phyloP scores from a whole-genome alignment of 2,329 filamentous ascomycete genomes.

The Alternaria brassicae region DNA sequence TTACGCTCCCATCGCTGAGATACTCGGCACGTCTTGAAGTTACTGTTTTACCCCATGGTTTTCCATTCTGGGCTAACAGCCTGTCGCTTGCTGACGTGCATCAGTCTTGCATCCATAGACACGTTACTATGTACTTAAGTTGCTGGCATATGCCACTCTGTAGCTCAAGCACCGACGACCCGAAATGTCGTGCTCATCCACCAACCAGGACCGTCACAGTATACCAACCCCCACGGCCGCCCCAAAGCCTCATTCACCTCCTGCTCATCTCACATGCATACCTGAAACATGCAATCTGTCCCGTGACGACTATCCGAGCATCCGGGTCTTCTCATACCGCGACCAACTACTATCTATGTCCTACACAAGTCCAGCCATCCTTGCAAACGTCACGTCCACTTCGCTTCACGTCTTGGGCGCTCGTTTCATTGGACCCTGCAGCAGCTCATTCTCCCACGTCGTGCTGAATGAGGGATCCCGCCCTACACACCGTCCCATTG shows the following conservation, averaged over 20 bases:
- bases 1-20: conserved; percentile 1
- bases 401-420: conserved; percentile 9
- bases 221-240: conserved; percentile 17
- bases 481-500: conserved; percentile 15
- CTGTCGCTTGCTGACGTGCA: conserved; percentile 26
- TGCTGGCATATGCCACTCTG: no score
- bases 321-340: conserved; percentile 20
- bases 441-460: conserved; percentile 26
- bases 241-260: neutral
- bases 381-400: neutral
- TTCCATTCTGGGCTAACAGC: conserved; percentile 15
- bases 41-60: conserved; percentile 3
- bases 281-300: conserved; percentile 17
- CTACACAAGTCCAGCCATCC: conserved; percentile 15
- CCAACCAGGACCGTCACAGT: neutral
- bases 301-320: conserved; percentile 28
- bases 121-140: no score
- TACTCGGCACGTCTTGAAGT: conserved; percentile 1
- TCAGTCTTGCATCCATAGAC: conserved; percentile 3
- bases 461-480: conserved; percentile 17
- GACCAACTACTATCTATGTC: neutral
- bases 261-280: conserved; percentile 6
- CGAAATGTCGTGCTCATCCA: conserved; percentile 11
- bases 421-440: conserved; percentile 40
- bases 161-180: conserved; percentile 9